Evolutionary conservation across 2,329 filamentous ascomycete genomes (phyloP).

Genomic region (Ceratocystis lukuohia): DNA sequence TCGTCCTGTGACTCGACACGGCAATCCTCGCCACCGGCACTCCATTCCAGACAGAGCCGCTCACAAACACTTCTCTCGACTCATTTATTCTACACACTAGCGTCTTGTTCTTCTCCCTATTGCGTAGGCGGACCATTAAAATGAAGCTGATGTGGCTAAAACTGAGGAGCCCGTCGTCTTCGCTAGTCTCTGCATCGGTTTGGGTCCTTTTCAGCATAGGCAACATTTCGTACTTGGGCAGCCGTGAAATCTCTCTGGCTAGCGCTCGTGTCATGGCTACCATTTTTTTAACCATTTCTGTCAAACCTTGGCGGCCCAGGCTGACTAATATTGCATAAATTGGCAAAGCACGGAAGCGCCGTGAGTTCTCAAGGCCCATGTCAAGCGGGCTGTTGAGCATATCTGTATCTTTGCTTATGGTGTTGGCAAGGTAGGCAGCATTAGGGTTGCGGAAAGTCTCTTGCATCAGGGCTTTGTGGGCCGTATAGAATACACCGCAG

Average conservation of each 20-base stretch:
- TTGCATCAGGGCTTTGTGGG: conserved; percentile 42
- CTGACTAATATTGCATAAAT: conserved; percentile 68
- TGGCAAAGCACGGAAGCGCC: conserved; percentile 80
- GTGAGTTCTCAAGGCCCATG: conserved; percentile 79
- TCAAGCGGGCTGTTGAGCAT: conserved; percentile 69
- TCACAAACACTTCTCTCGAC: conserved; percentile 65
- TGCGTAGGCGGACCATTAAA: conserved; percentile 63
- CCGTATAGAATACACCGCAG: conserved; percentile 76
- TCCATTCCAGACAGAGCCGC: conserved; percentile 65
- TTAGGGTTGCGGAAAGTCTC: conserved; percentile 70
- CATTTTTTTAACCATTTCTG: conserved; percentile 57
- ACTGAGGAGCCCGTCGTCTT: conserved; percentile 28
- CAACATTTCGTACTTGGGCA: conserved; percentile 52
- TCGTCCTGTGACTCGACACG: conserved; percentile 70
- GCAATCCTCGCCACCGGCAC: conserved; percentile 67
- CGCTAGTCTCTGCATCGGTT: conserved; percentile 20
- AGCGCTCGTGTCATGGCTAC: conserved; percentile 56
- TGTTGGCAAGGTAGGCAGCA: conserved; percentile 58
- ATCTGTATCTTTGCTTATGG: conserved; percentile 21
- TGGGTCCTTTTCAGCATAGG: conserved; percentile 28
- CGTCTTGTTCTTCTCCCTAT: conserved; percentile 45
- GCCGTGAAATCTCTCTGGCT: conserved; percentile 47
- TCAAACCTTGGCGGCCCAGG: conserved; percentile 58
- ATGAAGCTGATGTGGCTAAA: conserved; percentile 49
- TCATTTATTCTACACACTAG: conserved; percentile 63